phyloP scores from a whole-genome alignment of 345 rosid genomes.

The Arabidopsis suecica region DNA sequence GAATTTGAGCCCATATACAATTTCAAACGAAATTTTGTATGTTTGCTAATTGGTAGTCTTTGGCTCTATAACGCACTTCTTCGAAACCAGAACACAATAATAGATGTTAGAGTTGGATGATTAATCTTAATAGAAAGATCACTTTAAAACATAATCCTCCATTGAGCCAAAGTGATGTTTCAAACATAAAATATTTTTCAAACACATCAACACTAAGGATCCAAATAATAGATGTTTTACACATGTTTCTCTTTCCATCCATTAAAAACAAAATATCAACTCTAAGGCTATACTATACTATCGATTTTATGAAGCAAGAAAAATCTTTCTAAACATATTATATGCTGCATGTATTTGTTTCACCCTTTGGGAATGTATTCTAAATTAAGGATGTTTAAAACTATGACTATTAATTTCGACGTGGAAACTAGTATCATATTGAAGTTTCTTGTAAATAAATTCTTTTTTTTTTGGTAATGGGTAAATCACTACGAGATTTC shows the following conservation, averaged over 20 bases:
- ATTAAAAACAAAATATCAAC: not conserved
- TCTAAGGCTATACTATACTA: not conserved
- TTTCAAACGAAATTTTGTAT: too few relatives aligned
- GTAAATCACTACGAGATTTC: conserved; percentile 19
- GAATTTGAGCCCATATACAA: not conserved
- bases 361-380: not conserved
- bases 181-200: too few relatives aligned
- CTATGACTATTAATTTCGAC: conserved; percentile 16
- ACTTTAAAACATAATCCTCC: too few relatives aligned
- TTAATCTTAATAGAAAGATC: too few relatives aligned
- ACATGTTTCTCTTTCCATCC: not conserved
- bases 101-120: not conserved
- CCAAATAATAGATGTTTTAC: too few relatives aligned
- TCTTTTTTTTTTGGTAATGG: not conserved
- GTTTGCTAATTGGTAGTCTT: too few relatives aligned
- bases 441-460: not conserved
- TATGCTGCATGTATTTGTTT: conserved; percentile 13
- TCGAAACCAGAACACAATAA: not conserved
- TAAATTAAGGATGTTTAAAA: not conserved
- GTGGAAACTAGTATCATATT: conserved; percentile 4
- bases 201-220: too few relatives aligned
- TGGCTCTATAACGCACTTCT: too few relatives aligned
- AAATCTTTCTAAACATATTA: conserved; percentile 14
- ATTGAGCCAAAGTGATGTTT: too few relatives aligned
- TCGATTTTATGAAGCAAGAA: not conserved